phyloP scores from a whole-genome alignment of 306 rosid species.

The Castanospermum australe region DNA sequence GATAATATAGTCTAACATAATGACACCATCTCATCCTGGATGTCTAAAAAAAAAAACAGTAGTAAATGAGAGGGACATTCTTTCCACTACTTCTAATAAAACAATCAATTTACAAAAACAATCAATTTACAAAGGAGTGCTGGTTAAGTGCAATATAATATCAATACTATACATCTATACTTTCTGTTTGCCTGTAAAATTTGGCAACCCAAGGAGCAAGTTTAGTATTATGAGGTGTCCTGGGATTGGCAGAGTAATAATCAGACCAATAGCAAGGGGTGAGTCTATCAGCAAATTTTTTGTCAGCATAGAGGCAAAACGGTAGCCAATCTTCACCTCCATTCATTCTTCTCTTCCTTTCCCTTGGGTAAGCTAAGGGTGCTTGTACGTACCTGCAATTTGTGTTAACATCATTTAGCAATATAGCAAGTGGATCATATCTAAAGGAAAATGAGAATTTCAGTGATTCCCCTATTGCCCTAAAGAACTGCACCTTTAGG shows the following conservation, averaged over 20 bases:
- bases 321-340: constrained; percentile 92
- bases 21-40: too few species aligned
- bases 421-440: not conserved
- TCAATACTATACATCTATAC: constrained; percentile 5
- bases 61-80: not conserved
- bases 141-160: not conserved
- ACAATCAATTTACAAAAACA: not conserved
- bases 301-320: constrained; percentile 64
- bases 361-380: constrained; percentile 89
- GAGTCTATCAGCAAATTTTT: constrained; percentile 55
- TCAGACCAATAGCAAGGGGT: constrained; percentile 81
- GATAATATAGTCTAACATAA: not conserved
- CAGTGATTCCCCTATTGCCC: not conserved
- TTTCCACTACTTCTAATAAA: not conserved
- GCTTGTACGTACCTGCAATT: constrained; percentile 80
- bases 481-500: not conserved
- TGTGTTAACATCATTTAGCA: constrained; percentile 1
- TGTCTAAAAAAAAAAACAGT: not conserved
- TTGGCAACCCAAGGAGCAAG: constrained; percentile 94
- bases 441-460: not conserved
- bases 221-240: constrained; percentile 64
- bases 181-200: constrained; percentile 52
- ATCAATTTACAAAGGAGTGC: too few species aligned
- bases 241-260: constrained; percentile 62
- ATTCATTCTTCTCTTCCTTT: constrained; percentile 83